Percentiles rank a stretch among this genome's conserved stretches.
Conservation (phyloP, 345 rosid genomes). For the Acer negundo region DNA sequence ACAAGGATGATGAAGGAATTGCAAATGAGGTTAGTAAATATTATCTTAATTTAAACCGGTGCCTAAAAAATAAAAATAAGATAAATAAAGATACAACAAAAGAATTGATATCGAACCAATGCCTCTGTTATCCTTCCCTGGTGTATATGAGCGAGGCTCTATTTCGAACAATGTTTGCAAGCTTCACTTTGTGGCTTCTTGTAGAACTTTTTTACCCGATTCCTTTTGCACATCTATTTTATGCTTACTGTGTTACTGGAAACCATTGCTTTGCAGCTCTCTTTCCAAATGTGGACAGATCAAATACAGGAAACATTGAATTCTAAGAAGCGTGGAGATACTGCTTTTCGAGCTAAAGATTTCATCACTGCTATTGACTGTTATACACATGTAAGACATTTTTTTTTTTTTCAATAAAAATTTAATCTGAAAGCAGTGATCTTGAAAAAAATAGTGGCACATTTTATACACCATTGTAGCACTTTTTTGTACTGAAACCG, state of each 20-base stretch:
- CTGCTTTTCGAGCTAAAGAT: constrained; percentile 63
- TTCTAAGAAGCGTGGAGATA: constrained; percentile 64
- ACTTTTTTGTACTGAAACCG: no score
- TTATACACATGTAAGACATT: constrained; percentile 50
- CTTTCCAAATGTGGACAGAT: constrained; percentile 74
- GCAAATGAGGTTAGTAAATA: constrained; percentile 68
- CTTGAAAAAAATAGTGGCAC: neutral
- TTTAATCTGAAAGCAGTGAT: neutral
- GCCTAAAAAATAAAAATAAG: no score
- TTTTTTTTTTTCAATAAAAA: constrained; percentile 1
- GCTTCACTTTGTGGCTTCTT: no score
- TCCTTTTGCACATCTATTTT: neutral
- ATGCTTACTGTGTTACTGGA: neutral
- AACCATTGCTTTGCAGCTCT: constrained; percentile 51
- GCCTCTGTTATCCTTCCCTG: neutral
- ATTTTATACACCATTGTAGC: neutral
- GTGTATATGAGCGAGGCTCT: neutral
- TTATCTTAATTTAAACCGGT: constrained; percentile 8
- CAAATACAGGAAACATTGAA: constrained; percentile 69
- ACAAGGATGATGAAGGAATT: constrained; percentile 79
- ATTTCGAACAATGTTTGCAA: neutral
- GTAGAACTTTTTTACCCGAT: neutral
- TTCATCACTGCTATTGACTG: constrained; percentile 54
- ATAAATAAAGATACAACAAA: no score
- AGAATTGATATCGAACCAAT: neutral